Percentiles rank a stretch among this genome's conserved stretches.
Evolutionary conservation across 2,329 filamentous ascomycete species (phyloP).

Genomic region (Diaporthe eres): DNA sequence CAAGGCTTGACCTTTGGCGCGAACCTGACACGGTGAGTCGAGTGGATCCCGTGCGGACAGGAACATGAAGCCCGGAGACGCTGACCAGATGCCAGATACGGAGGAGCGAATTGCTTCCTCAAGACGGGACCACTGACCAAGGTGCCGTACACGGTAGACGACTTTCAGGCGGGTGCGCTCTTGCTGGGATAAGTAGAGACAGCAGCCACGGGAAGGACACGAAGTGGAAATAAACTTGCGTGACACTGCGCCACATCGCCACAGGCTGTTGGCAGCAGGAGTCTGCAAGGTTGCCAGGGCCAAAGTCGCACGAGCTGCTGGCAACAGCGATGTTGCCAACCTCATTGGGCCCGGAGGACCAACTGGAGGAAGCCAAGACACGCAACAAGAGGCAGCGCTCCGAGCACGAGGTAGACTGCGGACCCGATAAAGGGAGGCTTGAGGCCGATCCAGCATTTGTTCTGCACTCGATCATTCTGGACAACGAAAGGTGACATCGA

Average conservation of each 20-base stretch:
- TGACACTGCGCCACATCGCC: background rate
- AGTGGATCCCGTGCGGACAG: background rate
- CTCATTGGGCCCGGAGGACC: too few species aligned
- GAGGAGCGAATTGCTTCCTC: slow-evolving; percentile 27
- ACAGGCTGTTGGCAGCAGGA: background rate
- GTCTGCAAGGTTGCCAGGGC: background rate
- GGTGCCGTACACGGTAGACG: background rate
- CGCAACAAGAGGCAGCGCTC: background rate
- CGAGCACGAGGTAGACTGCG: too few species aligned
- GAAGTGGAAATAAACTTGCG: background rate
- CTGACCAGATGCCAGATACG: slow-evolving; percentile 1
- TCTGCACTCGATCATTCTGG: background rate
- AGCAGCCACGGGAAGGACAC: background rate
- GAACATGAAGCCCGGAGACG: too few species aligned
- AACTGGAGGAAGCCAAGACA: background rate
- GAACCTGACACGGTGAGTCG: slow-evolving; percentile 17
- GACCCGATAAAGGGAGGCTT: background rate
- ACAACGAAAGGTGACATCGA: background rate
- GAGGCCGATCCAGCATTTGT: background rate
- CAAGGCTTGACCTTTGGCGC: slow-evolving; percentile 34
- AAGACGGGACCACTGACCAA: slow-evolving; percentile 23
- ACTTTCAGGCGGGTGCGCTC: slow-evolving; percentile 22
- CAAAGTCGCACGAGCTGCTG: background rate
- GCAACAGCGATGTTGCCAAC: background rate
- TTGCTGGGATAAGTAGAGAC: background rate